These are phyloP conservation scores for Xylariomycetidae sp. DNA, from an alignment of 2,329 filamentous ascomycete species.

Conservation along the genomic window DNA sequence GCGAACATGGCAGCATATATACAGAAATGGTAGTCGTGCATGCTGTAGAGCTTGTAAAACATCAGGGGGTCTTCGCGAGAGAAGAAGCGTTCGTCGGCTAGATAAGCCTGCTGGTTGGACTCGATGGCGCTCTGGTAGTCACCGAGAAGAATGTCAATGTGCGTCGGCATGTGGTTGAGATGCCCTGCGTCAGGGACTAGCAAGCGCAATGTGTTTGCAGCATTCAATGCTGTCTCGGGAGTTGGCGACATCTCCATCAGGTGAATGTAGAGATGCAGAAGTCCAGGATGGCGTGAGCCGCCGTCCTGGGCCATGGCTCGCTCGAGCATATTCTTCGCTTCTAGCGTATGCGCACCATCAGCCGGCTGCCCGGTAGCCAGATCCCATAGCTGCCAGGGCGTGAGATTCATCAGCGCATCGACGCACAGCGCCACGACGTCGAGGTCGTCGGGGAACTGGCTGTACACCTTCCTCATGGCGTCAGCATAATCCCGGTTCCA, in stretches of 20 bases:
- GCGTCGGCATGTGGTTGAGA: conserved; percentile 71
- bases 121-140: conserved; percentile 64
- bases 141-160: conserved; percentile 69
- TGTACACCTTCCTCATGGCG: conserved; percentile 55
- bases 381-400: conserved; percentile 63
- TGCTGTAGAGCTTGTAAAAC: conserved; percentile 74
- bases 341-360: conserved; percentile 49
- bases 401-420: conserved; percentile 62
- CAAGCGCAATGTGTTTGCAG: conserved; percentile 57
- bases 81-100: conserved; percentile 64
- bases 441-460: conserved; percentile 48
- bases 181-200: conserved; percentile 68
- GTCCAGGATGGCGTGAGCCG: conserved; percentile 57
- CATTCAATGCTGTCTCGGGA: conserved; percentile 58
- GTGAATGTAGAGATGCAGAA: conserved; percentile 73
- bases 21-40: conserved; percentile 70
- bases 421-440: conserved; percentile 62
- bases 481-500: conserved; percentile 59
- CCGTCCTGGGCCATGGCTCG: conserved; percentile 46
- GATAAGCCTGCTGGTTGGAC: conserved; percentile 63
- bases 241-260: conserved; percentile 71
- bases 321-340: conserved; percentile 56
- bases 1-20: conserved; percentile 78
- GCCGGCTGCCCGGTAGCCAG: conserved; percentile 53
- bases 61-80: conserved; percentile 54